Evolutionary conservation across 805 yeast genomes (phyloP).

Genomic region (Nakazawaea molendinolei): DNA sequence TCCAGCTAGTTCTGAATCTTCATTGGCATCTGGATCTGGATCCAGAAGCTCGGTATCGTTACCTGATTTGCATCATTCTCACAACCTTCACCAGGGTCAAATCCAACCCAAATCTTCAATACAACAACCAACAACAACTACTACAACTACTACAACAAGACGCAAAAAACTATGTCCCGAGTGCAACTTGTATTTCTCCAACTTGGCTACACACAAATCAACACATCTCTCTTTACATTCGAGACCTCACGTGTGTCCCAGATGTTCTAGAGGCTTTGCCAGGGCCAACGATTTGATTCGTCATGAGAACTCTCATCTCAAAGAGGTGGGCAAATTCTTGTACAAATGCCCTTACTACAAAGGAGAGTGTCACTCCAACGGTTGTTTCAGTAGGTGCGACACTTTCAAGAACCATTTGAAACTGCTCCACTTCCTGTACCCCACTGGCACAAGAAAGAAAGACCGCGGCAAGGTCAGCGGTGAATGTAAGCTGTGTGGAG

Average conservation of each 20-base stretch:
- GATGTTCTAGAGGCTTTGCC: conserved; percentile 81
- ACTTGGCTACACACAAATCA: conserved; percentile 76
- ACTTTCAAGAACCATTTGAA: conserved; percentile 87
- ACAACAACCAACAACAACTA: conserved; percentile 6
- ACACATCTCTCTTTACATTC: conserved; percentile 67
- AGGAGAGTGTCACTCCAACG: conserved; percentile 63
- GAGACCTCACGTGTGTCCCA: conserved; percentile 72
- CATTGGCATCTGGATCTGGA: too few species aligned
- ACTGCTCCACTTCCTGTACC: conserved; percentile 85
- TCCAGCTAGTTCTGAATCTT: too few species aligned
- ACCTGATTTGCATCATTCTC: too few species aligned
- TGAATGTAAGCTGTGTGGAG: conserved; percentile 70
- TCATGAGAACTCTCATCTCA: conserved; percentile 82
- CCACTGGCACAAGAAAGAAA: conserved; percentile 76
- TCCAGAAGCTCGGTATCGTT: too few species aligned
- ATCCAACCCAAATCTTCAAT: too few species aligned
- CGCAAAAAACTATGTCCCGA: conserved; percentile 31
- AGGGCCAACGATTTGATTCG: conserved; percentile 81
- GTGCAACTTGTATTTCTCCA: conserved; percentile 51
- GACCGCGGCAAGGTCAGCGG: conserved; percentile 68
- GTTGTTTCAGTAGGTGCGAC: conserved; percentile 84
- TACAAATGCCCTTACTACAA: conserved; percentile 73
- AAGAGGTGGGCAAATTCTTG: conserved; percentile 60
- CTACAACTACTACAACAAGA: conserved; percentile 12
- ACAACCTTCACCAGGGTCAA: too few species aligned